Percentiles rank a stretch among this genome's conserved stretches.
These are phyloP conservation scores for Mitragyna speciosa DNA, from an alignment of 257 asterid genomes.

Conservation along the genomic window DNA sequence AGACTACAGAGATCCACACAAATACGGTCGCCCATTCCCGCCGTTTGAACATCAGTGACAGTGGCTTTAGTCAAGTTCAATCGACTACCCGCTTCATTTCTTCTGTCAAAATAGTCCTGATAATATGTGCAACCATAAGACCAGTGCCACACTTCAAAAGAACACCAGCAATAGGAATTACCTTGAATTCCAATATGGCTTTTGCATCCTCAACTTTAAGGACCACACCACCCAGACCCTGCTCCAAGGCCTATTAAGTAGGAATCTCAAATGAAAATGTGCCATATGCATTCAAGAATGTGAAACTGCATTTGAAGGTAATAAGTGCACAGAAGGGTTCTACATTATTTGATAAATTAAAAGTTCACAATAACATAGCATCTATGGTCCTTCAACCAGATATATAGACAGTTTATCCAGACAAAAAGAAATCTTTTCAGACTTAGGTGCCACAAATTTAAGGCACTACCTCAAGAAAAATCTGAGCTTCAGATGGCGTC, in stretches of 20 bases:
- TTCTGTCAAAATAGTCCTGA: constrained; percentile 71
- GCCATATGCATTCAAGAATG: background rate
- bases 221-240: constrained; percentile 82
- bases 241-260: constrained; percentile 79
- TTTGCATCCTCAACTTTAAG: constrained; percentile 68
- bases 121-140: constrained; percentile 22
- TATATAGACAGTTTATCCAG: background rate
- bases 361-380: background rate
- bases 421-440: background rate
- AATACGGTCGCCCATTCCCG: constrained; percentile 92
- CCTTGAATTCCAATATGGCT: constrained; percentile 73
- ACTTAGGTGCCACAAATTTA: background rate
- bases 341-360: too few relatives aligned
- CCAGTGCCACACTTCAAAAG: constrained; percentile 13
- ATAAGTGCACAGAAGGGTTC: background rate
- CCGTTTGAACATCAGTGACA: constrained; percentile 59
- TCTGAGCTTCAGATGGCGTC: constrained; percentile 69
- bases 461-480: constrained; percentile 66
- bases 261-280: constrained; percentile 19
- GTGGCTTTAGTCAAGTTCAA: constrained; percentile 60
- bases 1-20: constrained; percentile 95
- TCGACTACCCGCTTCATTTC: constrained; percentile 49
- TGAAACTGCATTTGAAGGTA: background rate
- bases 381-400: background rate
- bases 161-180: constrained; percentile 22